Base-by-base conservation (phyloP, 1,284 basidiomycete species). In the Trametes versicolor region DNA sequence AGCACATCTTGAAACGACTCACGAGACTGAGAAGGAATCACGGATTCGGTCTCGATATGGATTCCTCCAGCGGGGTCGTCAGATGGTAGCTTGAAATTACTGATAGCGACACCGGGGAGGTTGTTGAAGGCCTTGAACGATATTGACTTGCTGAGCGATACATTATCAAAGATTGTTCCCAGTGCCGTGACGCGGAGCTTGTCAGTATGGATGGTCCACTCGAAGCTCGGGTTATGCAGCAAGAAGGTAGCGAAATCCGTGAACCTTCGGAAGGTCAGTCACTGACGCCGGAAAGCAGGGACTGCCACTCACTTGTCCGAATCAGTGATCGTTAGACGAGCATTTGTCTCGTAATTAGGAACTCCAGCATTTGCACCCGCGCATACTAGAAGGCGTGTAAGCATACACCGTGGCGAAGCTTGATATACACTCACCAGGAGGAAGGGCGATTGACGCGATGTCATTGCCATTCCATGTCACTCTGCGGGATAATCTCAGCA, bases 121-220 rank as follows among this genome's bases (percentile, higher is more conserved):
- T 81, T 82, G 68, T 92, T 89, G 78, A 94, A 94, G 4, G 90
- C 92, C 73, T 87, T 87, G 78, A 94, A 85, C 10, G 86, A 78
- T 58, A 94, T 77, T 8, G 81, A 81, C 78, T 94, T 93, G 54
- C 80, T 83, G 59, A 94, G 81, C 0, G 82, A 80, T 32, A 93
- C 86, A 56, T 87, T 83, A 68, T 89, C 86, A 71, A 93, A 93
- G 69, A 87, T 84, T 36, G 89, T 92, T 15, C 88, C 87, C 1
- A 93, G 81, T 4, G 92, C 89, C 3, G 82, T 85, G 15, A 94
- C 79, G 39, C 86, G 84, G 54, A 94, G 82, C 41, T 81, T 85
- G 43, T 82, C 69, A 0, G 90, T 90, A 19, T 86, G 87, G 54
- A 94, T 88, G 2, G 83, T 89, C 92, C 92, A 94, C 10, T 84